phyloP scores from a whole-genome alignment of 1,284 basidiomycete genomes.

The Ustilago loliicola region DNA sequence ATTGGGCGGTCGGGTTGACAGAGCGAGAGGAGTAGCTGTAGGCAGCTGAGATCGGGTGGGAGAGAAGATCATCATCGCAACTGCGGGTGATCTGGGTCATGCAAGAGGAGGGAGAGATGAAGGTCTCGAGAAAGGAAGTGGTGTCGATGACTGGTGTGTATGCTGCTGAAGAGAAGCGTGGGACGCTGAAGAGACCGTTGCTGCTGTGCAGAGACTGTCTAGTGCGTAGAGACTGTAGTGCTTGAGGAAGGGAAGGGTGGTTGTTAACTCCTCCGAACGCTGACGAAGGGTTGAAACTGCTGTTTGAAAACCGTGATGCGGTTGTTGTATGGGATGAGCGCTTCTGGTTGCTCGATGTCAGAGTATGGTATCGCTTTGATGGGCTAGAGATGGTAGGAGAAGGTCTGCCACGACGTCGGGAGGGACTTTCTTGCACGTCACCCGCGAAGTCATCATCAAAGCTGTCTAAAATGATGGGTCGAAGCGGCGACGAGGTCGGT shows the following conservation, averaged over 20 bases:
- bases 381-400: conserved; percentile 3
- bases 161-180: conserved; percentile 11
- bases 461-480: conserved; percentile 36
- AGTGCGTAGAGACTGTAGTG: conserved; percentile 22
- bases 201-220: conserved; percentile 12
- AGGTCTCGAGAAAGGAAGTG: conserved; percentile 36
- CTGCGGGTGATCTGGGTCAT: conserved; percentile 20
- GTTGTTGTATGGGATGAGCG: conserved; percentile 1
- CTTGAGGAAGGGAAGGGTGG: conserved; percentile 1
- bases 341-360: conserved; percentile 6
- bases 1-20: conserved; percentile 54
- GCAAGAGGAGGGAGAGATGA: conserved; percentile 43
- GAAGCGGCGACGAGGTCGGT: conserved; percentile 39
- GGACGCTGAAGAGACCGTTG: not conserved
- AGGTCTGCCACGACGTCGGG: conserved; percentile 1
- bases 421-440: conserved; percentile 16
- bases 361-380: not conserved
- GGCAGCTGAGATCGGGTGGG: conserved; percentile 58
- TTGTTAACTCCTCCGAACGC: conserved; percentile 15
- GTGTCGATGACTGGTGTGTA: conserved; percentile 23
- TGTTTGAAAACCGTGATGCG: not conserved
- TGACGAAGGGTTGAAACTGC: conserved; percentile 4
- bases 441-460: conserved; percentile 17
- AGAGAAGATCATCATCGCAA: conserved; percentile 21
- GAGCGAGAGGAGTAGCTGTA: conserved; percentile 59